Base-by-base conservation (phyloP, 257 asterid genomes). In the Penstemon newberryi region DNA sequence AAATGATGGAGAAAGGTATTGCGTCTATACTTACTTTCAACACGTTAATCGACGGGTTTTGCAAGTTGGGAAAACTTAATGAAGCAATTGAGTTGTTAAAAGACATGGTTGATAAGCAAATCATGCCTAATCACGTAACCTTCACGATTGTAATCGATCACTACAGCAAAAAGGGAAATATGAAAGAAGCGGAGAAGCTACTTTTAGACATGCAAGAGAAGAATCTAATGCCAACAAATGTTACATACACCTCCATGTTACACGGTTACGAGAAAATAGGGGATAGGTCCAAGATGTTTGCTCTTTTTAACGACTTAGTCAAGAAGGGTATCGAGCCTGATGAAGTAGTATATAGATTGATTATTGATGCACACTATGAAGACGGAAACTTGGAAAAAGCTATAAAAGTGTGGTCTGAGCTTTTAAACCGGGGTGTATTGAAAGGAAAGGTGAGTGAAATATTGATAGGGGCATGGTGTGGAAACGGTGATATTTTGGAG, bases 251-350 rank as follows among this genome's bases (percentile, higher is more conserved):
- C 19, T 76, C 87, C 11, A 89, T 91, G 74, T 70, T 91, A 66
- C 90, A 79, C 36, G 97, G 96, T 57, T 89, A 87, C 77, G 74
- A 76, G 76, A 89, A 82, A 84, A 63, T 70, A 39, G 96, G 92
- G 72, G 82, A 89, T 40, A 66, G 67, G 56, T 66, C 82, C 58
- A 89, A 85, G 80, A 86, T 89, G 95, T 73, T 82, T 57, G 75
- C 83, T 38, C 55, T 84, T 6, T 89, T 85, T 67, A 86, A 89
- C 62, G 86, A 84, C 65, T 46, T 91, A 77, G 80, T 85, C 73
- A 78, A 79, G 57, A 76, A 73, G 85, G 91, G 93, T 50, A 65
- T 82, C 36, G 89, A 87, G 81, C 97, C 96, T 51, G 96, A 91
- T 75, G 91, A 89, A 72, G 72, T 85, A 53, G 78, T 80, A 1